Evolutionary conservation across 805 yeast species (phyloP), one percentile per base, ranked within the genome.

Genomic region (Candida dendrica): DNA sequence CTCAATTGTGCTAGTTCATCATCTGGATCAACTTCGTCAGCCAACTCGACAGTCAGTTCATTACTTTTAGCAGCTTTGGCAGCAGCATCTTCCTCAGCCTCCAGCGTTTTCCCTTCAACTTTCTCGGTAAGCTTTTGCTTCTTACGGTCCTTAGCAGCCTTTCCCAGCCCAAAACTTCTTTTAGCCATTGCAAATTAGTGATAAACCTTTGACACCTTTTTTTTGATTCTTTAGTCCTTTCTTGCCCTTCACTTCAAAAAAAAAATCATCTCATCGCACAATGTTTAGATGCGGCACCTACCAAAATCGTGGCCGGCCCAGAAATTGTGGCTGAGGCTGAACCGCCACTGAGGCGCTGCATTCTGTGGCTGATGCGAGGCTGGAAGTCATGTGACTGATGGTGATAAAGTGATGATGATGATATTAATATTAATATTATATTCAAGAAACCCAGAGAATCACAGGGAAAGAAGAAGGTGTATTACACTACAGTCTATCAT

Each of bases 1-100:
- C 63, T 66, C 45, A 90, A 63, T 59, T 88, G 95, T 6, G 79
- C 79, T n/a, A 86, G 54, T 51, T 86, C 93, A 57, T 88, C 89
- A 46, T 84, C 81, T 6, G 84, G 79, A 53, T 84, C 88, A 2
- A 73, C 81, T 33, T 75, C 81, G 31, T 78, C 86, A 13, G 72
- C 79, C 18, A 90, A 60, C 54, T 84, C 91, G 31, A 90, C 81
- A 4, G 79, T 72, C 26, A 79, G 63, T 51, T 79, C 75, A 51
- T 46, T 60, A 11, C 59, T 54, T 36, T 35, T 41, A 13, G 34
- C 22, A 15, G 44, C 41, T 29, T 47, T 50, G n/a, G 45, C 41
- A 17, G 46, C 48, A 9, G 41, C 46, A 2, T 47, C 29, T 6
- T 3, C 34, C 20, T 9, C 41, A 33, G n/a, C 39, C 45, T 24